These are phyloP conservation scores for Plasmodium coatneyi DNA, from an alignment of 169 alveolate species.

Conservation along the genomic window DNA sequence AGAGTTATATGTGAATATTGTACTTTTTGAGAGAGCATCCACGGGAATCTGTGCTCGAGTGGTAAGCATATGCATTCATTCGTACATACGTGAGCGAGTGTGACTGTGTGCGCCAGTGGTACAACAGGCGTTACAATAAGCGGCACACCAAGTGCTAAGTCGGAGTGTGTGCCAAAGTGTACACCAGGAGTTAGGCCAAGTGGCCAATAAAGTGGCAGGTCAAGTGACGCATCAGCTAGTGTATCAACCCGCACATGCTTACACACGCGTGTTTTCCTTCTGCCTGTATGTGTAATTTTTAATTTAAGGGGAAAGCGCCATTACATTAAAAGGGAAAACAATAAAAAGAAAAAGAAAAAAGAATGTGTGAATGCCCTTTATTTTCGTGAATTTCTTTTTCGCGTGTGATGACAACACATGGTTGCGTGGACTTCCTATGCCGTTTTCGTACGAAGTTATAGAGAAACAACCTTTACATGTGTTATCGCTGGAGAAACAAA, in stretches of 20 bases:
- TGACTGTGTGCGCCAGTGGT: neutral
- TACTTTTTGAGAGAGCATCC: neutral
- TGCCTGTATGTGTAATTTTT: conserved; percentile 14
- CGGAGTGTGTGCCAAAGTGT: neutral
- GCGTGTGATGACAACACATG: neutral
- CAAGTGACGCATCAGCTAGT: neutral
- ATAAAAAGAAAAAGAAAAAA: neutral
- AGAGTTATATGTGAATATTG: neutral
- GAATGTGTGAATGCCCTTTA: neutral
- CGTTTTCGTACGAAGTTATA: neutral
- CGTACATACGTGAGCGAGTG: neutral
- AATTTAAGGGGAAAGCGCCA: neutral
- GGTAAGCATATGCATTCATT: neutral
- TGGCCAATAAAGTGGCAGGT: neutral
- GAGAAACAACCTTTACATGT: neutral
- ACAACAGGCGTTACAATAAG: neutral
- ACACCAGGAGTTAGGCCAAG: neutral
- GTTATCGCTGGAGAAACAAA: neutral
- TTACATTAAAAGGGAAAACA: neutral
- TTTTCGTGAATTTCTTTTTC: neutral
- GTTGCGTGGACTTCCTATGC: neutral
- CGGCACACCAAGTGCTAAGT: neutral
- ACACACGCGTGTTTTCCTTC: conserved; percentile 7
- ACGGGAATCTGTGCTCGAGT: neutral
- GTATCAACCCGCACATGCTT: neutral